Conservation (phyloP, 208 protist genomes). For the Acanthamoeba lenticulata region DNA sequence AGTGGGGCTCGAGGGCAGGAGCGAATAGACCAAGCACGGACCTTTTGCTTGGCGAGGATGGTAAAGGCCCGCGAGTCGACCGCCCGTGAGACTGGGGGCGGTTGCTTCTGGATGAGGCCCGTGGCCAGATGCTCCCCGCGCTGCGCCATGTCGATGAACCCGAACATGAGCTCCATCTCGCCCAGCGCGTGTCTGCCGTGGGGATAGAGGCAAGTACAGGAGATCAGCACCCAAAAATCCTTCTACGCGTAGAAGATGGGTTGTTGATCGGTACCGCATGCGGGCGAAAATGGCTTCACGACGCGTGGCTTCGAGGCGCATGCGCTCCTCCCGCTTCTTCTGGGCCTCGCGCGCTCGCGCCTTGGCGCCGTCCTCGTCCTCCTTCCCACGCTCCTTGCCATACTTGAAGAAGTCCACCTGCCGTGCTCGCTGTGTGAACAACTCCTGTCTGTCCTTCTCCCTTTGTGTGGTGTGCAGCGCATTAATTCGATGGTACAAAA, state of each 20-base stretch:
- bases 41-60: constrained; percentile 11
- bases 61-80: not conserved
- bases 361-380: not conserved
- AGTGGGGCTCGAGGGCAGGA: too few species aligned
- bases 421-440: not conserved
- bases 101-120: not conserved
- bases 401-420: constrained; percentile 29
- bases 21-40: not conserved
- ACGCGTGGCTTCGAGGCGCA: not conserved
- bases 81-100: not conserved
- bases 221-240: too few species aligned
- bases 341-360: not conserved
- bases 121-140: not conserved
- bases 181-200: not conserved
- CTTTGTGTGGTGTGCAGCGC: not conserved
- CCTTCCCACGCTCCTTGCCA: not conserved
- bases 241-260: too few species aligned
- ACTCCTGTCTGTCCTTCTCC: not conserved
- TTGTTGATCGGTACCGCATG: not conserved
- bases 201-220: too few species aligned
- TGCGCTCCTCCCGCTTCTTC: constrained; percentile 13
- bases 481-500: not conserved
- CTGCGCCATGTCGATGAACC: constrained; percentile 25
- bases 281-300: not conserved
- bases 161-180: constrained; percentile 24